Evolutionary conservation across 1,284 basidiomycete genomes (phyloP).

Genomic region (Ceratobasidium theobromae): DNA sequence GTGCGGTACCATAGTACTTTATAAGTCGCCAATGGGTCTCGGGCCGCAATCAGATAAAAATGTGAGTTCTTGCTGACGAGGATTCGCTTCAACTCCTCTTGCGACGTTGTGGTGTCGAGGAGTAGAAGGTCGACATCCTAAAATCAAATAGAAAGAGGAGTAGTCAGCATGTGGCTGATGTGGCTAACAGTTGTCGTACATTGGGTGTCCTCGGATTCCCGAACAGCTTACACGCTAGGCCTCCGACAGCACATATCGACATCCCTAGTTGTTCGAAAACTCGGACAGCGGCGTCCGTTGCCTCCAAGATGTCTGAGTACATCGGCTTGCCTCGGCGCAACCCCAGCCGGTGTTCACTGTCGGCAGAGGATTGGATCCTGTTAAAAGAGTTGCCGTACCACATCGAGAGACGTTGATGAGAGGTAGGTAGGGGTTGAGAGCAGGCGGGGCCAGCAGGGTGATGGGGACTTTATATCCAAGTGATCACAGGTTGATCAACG

Average conservation of each 20-base stretch:
- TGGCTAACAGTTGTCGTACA: neutral
- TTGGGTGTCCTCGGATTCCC: constrained; percentile 12
- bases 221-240: constrained; percentile 18
- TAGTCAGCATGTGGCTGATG: neutral
- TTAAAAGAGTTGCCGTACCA: constrained; percentile 13
- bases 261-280: constrained; percentile 7
- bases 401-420: neutral
- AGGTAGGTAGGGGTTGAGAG: neutral
- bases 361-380: neutral
- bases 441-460: neutral
- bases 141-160: too few species aligned
- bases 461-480: neutral
- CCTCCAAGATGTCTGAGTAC: constrained; percentile 5
- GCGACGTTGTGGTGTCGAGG: neutral
- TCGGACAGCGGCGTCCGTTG: constrained; percentile 1
- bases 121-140: constrained; percentile 13
- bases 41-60: constrained; percentile 14
- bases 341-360: constrained; percentile 6
- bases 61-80: constrained; percentile 4
- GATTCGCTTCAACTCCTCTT: constrained; percentile 10
- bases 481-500: too few species aligned
- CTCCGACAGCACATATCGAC: constrained; percentile 1
- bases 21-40: constrained; percentile 5
- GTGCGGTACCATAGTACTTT: constrained; percentile 27
- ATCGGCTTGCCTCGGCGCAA: neutral